Evolutionary conservation across 805 yeast species (phyloP).

Genomic region (Priceomyces haplophilus): DNA sequence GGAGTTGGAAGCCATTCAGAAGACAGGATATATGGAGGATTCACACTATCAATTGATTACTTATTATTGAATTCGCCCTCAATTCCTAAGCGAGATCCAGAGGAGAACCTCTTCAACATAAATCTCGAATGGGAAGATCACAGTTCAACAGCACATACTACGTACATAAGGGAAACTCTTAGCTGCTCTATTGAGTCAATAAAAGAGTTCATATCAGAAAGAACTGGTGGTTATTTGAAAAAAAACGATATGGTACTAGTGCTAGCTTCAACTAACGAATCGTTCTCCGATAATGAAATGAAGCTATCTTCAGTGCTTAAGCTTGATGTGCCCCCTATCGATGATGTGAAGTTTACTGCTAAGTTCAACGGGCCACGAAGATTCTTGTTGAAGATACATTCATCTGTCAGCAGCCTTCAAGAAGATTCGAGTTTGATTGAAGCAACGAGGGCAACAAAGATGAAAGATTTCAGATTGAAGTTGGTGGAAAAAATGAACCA

Average conservation of each 20-base stretch:
- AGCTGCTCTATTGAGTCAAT: conserved; percentile 17
- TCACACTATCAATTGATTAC: conserved; percentile 23
- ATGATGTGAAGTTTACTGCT: conserved; percentile 12
- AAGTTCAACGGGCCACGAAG: conserved; percentile 2
- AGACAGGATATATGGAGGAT: conserved; percentile 1
- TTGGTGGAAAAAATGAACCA: conserved; percentile 20
- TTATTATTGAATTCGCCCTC: conserved; percentile 15
- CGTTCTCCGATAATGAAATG: conserved; percentile 6
- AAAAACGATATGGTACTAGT: conserved; percentile 11
- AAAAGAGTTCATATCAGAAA: conserved; percentile 17
- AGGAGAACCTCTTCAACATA: conserved; percentile 22
- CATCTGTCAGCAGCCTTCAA: conserved; percentile 15
- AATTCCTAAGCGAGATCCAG: conserved; percentile 25
- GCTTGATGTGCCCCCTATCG: conserved; percentile 29
- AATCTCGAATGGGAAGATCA: conserved; percentile 14
- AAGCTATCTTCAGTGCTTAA: conserved; percentile 12
- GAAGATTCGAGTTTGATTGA: conserved; percentile 20
- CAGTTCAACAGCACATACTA: conserved; percentile 6
- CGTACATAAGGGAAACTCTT: conserved; percentile 18
- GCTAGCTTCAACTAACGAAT: conserved; percentile 9
- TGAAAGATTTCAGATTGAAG: conserved; percentile 18
- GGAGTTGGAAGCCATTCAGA: conserved; percentile 2
- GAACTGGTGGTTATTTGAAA: conserved; percentile 9
- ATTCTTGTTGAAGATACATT: conserved; percentile 16
- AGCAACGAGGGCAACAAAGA: conserved; percentile 15